These are phyloP conservation scores for Miscanthus sacchariflorus DNA, from an alignment of 202 grass and related monocot genomes.

Conservation along the genomic window DNA sequence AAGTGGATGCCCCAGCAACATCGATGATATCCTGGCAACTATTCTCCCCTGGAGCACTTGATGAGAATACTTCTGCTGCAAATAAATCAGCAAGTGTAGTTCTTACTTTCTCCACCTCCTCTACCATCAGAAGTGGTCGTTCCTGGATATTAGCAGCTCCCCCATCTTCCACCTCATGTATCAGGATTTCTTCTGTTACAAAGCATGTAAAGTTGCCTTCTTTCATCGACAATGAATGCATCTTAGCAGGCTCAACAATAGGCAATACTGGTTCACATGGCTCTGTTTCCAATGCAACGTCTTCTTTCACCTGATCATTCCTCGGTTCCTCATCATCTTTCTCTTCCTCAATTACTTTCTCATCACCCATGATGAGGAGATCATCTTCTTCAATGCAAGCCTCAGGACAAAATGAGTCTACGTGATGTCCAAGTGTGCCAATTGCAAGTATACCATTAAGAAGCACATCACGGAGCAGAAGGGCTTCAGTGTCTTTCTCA, in stretches of 20 bases:
- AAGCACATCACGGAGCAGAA: conserved; percentile 88
- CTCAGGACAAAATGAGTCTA: conserved; percentile 55
- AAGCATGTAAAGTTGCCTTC: conserved; percentile 44
- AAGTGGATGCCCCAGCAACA: conserved; percentile 37
- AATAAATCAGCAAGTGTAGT: conserved; percentile 98
- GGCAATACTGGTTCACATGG: conserved; percentile 40
- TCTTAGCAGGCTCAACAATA: conserved; percentile 54
- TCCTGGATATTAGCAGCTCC: conserved; percentile 68
- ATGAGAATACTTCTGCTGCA: conserved; percentile 71
- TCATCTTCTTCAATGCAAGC: conserved; percentile 47
- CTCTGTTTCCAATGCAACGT: background rate
- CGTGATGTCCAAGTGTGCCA: conserved; percentile 77
- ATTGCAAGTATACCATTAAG: conserved; percentile 87
- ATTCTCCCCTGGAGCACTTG: conserved; percentile 47
- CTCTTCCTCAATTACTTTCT: conserved; percentile 51
- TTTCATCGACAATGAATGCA: conserved; percentile 51
- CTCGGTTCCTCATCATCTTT: conserved; percentile 24
- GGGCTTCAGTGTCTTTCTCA: conserved; percentile 85
- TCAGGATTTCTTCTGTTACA: conserved; percentile 44
- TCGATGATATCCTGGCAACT: conserved; percentile 28
- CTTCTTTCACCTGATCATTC: conserved; percentile 36
- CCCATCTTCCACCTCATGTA: conserved; percentile 35
- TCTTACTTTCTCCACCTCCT: conserved; percentile 72
- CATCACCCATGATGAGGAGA: conserved; percentile 35
- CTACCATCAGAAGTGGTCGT: conserved; percentile 72